Percentiles rank a stretch among this genome's conserved stretches.
phyloP scores from a whole-genome alignment of 1,284 basidiomycete genomes.

The Pterulicium gracile region DNA sequence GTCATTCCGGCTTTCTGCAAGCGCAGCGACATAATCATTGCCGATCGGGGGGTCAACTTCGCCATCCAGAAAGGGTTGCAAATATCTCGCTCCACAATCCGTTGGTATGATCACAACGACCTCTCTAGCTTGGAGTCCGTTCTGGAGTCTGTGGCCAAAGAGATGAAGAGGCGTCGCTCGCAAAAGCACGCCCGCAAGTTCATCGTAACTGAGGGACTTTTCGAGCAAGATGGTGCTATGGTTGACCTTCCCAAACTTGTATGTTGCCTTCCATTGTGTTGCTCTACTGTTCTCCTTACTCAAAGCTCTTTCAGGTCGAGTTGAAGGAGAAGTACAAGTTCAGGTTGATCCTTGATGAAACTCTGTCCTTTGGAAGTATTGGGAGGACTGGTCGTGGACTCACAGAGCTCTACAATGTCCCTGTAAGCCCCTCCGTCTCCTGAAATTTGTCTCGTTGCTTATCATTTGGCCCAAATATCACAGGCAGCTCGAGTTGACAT shows the following conservation, averaged over 20 bases:
- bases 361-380: conserved; percentile 86
- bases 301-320: conserved; percentile 53
- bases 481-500: conserved; percentile 71
- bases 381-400: conserved; percentile 90
- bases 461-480: background rate
- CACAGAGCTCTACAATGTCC: conserved; percentile 89
- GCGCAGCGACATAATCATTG: conserved; percentile 96
- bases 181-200: conserved; percentile 80
- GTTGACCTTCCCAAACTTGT: conserved; percentile 86
- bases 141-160: conserved; percentile 76
- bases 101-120: conserved; percentile 97
- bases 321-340: conserved; percentile 95
- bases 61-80: conserved; percentile 97
- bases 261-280: conserved; percentile 22
- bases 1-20: conserved; percentile 98
- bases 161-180: conserved; percentile 72
- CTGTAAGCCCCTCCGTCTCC: conserved; percentile 37
- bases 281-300: background rate
- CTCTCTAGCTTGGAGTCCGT: conserved; percentile 85
- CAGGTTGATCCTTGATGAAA: conserved; percentile 91
- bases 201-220: conserved; percentile 96
- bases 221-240: conserved; percentile 91
- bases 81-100: conserved; percentile 85
- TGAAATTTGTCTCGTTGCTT: background rate
- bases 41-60: conserved; percentile 90